Percentiles rank a stretch among this genome's conserved stretches.
Evolutionary conservation across 208 protist genomes (phyloP).

Genomic region (Wallacemonas sp.): DNA sequence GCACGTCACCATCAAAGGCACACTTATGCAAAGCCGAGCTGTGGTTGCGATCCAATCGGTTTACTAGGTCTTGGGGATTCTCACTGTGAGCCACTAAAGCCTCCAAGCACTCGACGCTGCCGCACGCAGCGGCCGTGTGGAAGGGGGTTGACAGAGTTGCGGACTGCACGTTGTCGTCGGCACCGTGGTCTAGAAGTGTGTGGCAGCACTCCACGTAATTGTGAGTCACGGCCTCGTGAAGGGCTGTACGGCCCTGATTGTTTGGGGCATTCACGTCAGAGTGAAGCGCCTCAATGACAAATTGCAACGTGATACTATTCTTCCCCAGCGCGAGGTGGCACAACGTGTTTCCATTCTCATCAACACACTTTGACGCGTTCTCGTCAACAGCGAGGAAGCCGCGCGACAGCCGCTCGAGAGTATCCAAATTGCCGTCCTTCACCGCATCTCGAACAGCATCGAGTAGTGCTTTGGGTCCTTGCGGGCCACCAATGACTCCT

Average conservation of each 20-base stretch:
- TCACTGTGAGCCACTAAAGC: slow-evolving; percentile 71
- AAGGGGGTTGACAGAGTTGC: slow-evolving; percentile 88
- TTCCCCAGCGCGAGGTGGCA: slow-evolving; percentile 79
- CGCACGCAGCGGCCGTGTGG: slow-evolving; percentile 87
- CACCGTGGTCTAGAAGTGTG: slow-evolving; percentile 76
- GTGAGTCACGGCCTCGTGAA: slow-evolving; percentile 86
- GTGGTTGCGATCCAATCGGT: slow-evolving; percentile 81
- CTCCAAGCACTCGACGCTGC: slow-evolving; percentile 90
- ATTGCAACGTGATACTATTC: slow-evolving; percentile 61
- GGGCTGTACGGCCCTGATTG: slow-evolving; percentile 81
- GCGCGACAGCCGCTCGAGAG: slow-evolving; percentile 53
- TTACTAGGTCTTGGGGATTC: slow-evolving; percentile 67
- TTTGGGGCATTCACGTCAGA: slow-evolving; percentile 78
- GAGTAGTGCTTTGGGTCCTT: slow-evolving; percentile 83
- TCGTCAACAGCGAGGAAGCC: slow-evolving; percentile 78
- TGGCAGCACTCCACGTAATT: slow-evolving; percentile 85
- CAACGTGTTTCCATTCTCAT: slow-evolving; percentile 86
- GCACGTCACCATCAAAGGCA: slow-evolving; percentile 88
- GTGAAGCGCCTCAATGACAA: slow-evolving; percentile 63
- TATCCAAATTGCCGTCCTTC: slow-evolving; percentile 64
- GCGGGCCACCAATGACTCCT: slow-evolving; percentile 75
- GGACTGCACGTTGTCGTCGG: slow-evolving; percentile 81
- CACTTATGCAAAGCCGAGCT: slow-evolving; percentile 90
- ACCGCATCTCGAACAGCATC: slow-evolving; percentile 79
- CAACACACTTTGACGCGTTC: slow-evolving; percentile 86